Evolutionary conservation across 768 basidiomycete species (phyloP), one percentile per base, ranked within the genome.

Genomic region (Phlebiopsis flavidoalba): DNA sequence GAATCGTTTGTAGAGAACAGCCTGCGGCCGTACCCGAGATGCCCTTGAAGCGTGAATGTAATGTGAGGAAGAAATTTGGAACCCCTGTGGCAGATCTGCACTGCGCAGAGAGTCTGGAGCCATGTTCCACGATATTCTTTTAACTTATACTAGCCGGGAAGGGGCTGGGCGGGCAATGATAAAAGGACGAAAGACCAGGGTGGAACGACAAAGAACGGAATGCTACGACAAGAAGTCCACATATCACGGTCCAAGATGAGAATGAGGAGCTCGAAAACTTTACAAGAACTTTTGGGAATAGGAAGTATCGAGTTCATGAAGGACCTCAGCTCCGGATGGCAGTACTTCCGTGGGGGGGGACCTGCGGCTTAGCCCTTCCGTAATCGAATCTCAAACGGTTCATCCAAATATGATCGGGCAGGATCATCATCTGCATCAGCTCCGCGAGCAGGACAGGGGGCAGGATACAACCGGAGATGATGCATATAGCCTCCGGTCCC

Each of bases 1-100:
- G 11, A 91, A 88, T 47, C n/a, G 89, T 82, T 66, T 88, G 88
- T 40, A 97, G n/a, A n/a, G n/a, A 76, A 73, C 98, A 89, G 5
- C 90, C 88, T 46, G 88, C 84, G 0, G 88, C 92, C 0, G 87
- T 82, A 10, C 85, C 92, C 2, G 93, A 74, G 35, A 97, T n/a
- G 79, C 62, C 91, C 92, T 74, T 93, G 90, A 31, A 94, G 77
- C 55, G 92, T 75, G 61, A n/a, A 94, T 79, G 68, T 90, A n/a
- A 94, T 80, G 92, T 93, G 56, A 95, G 76, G 86, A 95, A 95
- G 83, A 95, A 95, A 53, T 85, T 95, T n/a, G n/a, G 21, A 91
- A 91, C 0, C 93, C 87, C 61, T 80, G 73, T 0, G 97, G 96
- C 52, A 99, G 77, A n/a, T n/a, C 50, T 95, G 85, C n/a, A 73